These are phyloP conservation scores for Pythium dissimile DNA, from an alignment of 352 stramenopile species.

Conservation along the genomic window DNA sequence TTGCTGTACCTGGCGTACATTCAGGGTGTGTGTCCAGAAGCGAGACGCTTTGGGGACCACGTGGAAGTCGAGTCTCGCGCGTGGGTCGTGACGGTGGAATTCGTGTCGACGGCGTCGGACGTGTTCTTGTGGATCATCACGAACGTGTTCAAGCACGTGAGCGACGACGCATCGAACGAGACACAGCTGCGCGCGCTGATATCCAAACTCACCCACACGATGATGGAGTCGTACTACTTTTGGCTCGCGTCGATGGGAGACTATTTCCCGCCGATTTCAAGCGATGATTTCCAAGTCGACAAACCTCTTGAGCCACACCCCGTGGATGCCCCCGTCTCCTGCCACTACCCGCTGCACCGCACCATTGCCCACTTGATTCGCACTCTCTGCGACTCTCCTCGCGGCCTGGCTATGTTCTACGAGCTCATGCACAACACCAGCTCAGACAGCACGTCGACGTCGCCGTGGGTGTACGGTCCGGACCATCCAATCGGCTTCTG, in stretches of 20 bases:
- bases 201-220: conserved; percentile 49
- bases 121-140: conserved; percentile 77
- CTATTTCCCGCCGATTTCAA: conserved; percentile 55
- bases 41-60: conserved; percentile 59
- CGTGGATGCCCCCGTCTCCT: conserved; percentile 64
- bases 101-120: conserved; percentile 79
- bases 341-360: conserved; percentile 79
- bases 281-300: conserved; percentile 50
- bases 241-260: conserved; percentile 72
- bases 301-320: conserved; percentile 51
- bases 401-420: conserved; percentile 58
- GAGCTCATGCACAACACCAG: conserved; percentile 35
- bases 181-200: conserved; percentile 29
- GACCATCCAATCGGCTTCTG: conserved; percentile 71
- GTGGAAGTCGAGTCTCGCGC: conserved; percentile 72
- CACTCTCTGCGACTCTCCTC: conserved; percentile 53
- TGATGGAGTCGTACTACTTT: conserved; percentile 77
- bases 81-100: conserved; percentile 84
- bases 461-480: conserved; percentile 55
- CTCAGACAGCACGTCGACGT: conserved; percentile 17
- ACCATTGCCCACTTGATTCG: conserved; percentile 71
- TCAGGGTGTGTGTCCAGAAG: conserved; percentile 69
- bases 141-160: conserved; percentile 66
- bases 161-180: conserved; percentile 7
- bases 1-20: conserved; percentile 74